These are phyloP conservation scores for Polychaeton citri DNA, from an alignment of 2,329 filamentous ascomycete genomes.

Conservation along the genomic window DNA sequence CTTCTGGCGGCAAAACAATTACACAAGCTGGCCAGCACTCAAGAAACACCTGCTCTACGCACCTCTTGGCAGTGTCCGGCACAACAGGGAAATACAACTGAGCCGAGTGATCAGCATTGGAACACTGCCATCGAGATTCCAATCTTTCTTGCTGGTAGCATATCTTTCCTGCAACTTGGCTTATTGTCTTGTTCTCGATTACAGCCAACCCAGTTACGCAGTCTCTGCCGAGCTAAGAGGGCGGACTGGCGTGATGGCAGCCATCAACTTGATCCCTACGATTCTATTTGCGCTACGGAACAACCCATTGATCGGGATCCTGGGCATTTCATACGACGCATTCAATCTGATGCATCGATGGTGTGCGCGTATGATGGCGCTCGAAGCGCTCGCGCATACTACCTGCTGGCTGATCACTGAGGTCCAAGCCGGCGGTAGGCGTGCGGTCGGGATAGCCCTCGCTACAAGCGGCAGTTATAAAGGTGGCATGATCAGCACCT, in stretches of 20 bases:
- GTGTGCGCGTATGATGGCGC: constrained; percentile 61
- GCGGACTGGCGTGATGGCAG: constrained; percentile 67
- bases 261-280: constrained; percentile 85
- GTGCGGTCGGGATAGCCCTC: constrained; percentile 42
- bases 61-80: constrained; percentile 59
- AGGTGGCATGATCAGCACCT: constrained; percentile 46
- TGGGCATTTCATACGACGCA: constrained; percentile 87
- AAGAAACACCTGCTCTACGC: constrained; percentile 54
- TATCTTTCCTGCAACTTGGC: constrained; percentile 64
- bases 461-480: constrained; percentile 48
- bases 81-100: constrained; percentile 62
- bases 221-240: constrained; percentile 74
- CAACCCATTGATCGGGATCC: constrained; percentile 71
- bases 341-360: constrained; percentile 85
- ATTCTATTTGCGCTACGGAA: constrained; percentile 83
- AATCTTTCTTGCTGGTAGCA: constrained; percentile 52
- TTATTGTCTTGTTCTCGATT: constrained; percentile 61
- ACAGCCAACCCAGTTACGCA: constrained; percentile 21
- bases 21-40: constrained; percentile 42
- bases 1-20: constrained; percentile 34
- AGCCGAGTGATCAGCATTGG: constrained; percentile 57
- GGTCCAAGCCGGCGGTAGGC: constrained; percentile 45
- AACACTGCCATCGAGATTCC: constrained; percentile 67
- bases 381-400: constrained; percentile 59
- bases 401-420: constrained; percentile 60